Evolutionary conservation across 2,329 filamentous ascomycete genomes (phyloP).

Genomic region (Nemania bipapillata): DNA sequence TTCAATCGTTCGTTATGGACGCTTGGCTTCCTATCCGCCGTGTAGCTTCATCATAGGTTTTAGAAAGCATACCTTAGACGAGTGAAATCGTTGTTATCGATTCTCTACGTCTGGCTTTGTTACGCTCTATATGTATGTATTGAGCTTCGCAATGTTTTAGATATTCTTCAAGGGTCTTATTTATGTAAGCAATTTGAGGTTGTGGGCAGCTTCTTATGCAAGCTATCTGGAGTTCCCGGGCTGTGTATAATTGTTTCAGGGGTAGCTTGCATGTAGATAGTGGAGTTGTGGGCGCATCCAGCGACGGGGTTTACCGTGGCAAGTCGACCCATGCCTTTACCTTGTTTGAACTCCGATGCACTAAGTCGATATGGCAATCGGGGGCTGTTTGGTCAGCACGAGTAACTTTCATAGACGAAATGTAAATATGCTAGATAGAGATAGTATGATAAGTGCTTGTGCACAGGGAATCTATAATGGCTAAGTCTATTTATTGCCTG

Average conservation of each 20-base stretch:
- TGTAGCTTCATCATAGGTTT: neutral
- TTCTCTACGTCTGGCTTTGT: neutral
- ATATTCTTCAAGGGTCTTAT: neutral
- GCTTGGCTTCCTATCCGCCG: neutral
- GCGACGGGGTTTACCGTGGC: slow-evolving; percentile 26
- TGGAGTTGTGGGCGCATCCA: neutral
- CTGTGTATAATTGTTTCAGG: neutral
- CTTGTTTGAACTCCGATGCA: slow-evolving; percentile 34
- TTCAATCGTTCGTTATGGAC: neutral
- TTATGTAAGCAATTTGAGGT: neutral
- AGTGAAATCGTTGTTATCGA: too few relatives aligned
- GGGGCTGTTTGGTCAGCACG: neutral
- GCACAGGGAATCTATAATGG: too few relatives aligned
- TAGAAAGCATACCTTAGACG: too few relatives aligned
- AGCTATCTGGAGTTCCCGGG: neutral
- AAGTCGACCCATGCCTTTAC: slow-evolving; percentile 19
- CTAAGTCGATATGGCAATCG: neutral
- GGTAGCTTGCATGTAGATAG: neutral
- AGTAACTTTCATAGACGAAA: too few relatives aligned
- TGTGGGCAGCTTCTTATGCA: neutral
- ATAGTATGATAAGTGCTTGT: too few relatives aligned
- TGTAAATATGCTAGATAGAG: too few relatives aligned
- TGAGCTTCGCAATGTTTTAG: neutral
- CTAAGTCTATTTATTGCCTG: too few relatives aligned
- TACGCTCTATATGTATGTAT: neutral